A percentile compares a stretch with the other conserved stretches of the same genome.
Conservation (phyloP, 23 red algal genomes). For the Chondrus crispus region DNA sequence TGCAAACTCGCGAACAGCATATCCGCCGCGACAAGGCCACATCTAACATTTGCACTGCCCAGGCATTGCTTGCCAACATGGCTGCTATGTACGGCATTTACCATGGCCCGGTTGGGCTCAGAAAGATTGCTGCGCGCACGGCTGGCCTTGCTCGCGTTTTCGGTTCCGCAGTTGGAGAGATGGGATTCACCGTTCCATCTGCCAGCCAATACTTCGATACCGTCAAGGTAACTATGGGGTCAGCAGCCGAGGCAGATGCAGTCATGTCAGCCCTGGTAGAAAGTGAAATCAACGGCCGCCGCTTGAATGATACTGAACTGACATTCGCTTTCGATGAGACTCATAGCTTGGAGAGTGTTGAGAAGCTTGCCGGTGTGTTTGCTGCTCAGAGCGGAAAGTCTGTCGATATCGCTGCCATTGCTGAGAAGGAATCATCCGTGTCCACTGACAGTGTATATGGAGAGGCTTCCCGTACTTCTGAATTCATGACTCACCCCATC, state of each 20-base stretch:
- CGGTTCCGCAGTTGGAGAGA: conserved; percentile 38
- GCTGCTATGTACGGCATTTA: conserved; percentile 98
- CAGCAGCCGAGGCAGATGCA: conserved; percentile 30
- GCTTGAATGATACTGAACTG: conserved; percentile 56
- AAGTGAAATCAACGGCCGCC: conserved; percentile 84
- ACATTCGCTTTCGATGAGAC: conserved; percentile 97
- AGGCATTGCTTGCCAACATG: conserved; percentile 99
- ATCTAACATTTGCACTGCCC: conserved; percentile 96
- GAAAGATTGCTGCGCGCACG: conserved; percentile 81
- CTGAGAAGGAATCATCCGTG: conserved; percentile 17
- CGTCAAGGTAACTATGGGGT: conserved; percentile 65
- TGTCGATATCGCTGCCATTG: conserved; percentile 29
- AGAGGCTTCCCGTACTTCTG: conserved; percentile 52
- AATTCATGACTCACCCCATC: conserved; percentile 94
- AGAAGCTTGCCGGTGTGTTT: conserved; percentile 61
- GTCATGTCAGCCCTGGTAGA: conserved; percentile 32
- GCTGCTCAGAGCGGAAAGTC: conserved; percentile 26
- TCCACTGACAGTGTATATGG: conserved; percentile 14
- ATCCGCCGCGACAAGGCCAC: conserved; percentile 99
- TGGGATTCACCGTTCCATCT: conserved; percentile 51
- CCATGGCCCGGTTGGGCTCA: conserved; percentile 94
- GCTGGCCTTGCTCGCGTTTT: conserved; percentile 77
- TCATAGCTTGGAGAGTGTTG: conserved; percentile 60
- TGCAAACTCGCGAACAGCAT: conserved; percentile 99
- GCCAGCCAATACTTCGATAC: conserved; percentile 83